Conservation (phyloP, 2,329 filamentous ascomycete genomes). For the Fusarium veterinarium region DNA sequence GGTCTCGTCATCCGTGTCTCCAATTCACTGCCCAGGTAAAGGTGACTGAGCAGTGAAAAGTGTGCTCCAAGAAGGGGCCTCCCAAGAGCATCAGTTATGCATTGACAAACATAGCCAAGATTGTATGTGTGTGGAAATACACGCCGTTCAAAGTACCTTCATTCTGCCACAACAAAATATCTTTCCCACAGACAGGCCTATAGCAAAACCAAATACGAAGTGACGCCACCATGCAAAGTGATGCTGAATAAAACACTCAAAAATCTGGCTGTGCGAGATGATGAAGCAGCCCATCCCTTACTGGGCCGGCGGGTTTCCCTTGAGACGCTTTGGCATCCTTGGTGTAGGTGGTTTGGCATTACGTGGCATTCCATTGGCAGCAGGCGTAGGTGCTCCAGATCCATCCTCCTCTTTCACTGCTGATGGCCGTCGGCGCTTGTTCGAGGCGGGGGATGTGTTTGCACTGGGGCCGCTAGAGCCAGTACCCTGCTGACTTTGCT, state of each 20-base stretch:
- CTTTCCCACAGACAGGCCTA: slow-evolving; percentile 37
- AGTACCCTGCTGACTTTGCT: slow-evolving; percentile 76
- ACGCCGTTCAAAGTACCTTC: slow-evolving; percentile 41
- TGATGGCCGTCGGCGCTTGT: slow-evolving; percentile 68
- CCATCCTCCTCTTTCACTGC: slow-evolving; percentile 68
- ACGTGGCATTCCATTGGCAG: slow-evolving; percentile 62
- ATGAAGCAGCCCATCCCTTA: not conserved
- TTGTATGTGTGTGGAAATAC: slow-evolving; percentile 14
- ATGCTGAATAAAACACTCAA: slow-evolving; percentile 46
- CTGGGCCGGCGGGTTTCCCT: slow-evolving; percentile 57
- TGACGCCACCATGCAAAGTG: slow-evolving; percentile 54
- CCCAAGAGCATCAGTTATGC: slow-evolving; percentile 19
- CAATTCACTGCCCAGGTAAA: not conserved
- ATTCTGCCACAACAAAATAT: slow-evolving; percentile 36
- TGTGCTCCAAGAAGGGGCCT: slow-evolving; percentile 3
- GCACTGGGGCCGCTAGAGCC: slow-evolving; percentile 74
- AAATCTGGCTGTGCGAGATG: not conserved
- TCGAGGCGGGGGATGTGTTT: slow-evolving; percentile 72
- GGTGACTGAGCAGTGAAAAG: not conserved
- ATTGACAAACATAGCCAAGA: slow-evolving; percentile 18
- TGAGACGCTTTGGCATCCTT: slow-evolving; percentile 66
- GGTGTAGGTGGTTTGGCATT: slow-evolving; percentile 68
- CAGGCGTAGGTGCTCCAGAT: slow-evolving; percentile 61
- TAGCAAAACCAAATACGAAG: slow-evolving; percentile 37
- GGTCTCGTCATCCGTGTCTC: slow-evolving; percentile 4